Conservation (phyloP, 305 asterid genomes). For the Ajuga reptans region DNA sequence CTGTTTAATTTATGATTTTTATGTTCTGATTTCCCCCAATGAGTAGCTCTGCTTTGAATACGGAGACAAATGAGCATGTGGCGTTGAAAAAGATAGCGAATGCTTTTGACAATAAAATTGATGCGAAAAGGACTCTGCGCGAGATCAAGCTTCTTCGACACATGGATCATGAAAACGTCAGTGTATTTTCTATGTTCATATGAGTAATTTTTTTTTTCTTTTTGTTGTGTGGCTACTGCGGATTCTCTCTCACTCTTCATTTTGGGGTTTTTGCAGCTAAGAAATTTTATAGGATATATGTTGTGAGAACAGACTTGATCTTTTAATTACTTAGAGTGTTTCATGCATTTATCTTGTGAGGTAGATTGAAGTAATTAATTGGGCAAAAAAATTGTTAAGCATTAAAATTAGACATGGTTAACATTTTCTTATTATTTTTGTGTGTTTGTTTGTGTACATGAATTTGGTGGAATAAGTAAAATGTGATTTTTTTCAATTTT, state of each 20-base stretch:
- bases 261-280: not conserved
- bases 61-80: conserved; percentile 87
- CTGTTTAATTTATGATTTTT: not conserved
- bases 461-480: not conserved
- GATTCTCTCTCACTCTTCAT: not conserved
- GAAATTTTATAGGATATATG: not conserved
- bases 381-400: not conserved
- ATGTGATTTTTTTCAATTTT: not conserved
- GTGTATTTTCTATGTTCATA: conserved; percentile 24
- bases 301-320: not conserved
- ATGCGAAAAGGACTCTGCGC: conserved; percentile 93
- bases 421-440: not conserved
- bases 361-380: not conserved
- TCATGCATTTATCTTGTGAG: conserved; percentile 1
- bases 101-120: conserved; percentile 89
- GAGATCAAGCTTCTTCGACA: conserved; percentile 98
- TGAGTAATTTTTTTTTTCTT: not conserved
- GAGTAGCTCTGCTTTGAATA: conserved; percentile 76
- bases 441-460: not conserved
- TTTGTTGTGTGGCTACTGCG: not conserved
- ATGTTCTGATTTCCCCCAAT: not conserved
- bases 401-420: not conserved
- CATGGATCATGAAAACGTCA: conserved; percentile 97
- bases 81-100: conserved; percentile 93
- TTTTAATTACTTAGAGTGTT: conserved; percentile 8